Base-by-base conservation (phyloP, 495 filamentous ascomycete genomes). In the Penicillium coprophilum region DNA sequence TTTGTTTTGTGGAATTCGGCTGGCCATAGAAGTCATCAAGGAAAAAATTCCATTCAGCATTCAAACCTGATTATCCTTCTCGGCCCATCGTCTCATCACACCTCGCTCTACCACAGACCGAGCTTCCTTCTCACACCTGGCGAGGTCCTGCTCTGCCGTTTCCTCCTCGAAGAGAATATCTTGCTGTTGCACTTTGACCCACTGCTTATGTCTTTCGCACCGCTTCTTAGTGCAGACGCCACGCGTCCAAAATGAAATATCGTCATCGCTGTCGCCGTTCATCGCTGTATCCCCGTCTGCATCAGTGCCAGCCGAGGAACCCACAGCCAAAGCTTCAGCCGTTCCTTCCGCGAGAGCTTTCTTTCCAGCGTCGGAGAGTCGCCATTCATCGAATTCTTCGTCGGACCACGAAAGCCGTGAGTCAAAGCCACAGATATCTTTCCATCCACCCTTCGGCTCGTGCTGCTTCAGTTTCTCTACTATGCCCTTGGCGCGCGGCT, bases 401-500 rank as follows among this genome's bases (percentile, higher is more conserved):
- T 87, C 83, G 13, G 78, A 79, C 82, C 85, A 84, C 2, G 80
- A 69, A 3, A 88, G 70, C 24, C 85, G 72, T 15, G 76, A 65
- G 64, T 88, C 85, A 57, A 84, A 88, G 19, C 87, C 86, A 59
- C 87, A 89, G 47, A 86, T 79, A 54, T 83, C 80, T 62, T 87
- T 87, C 76, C 75, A 79, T 45, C 76, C 75, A n/a, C 75, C 74
- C 45, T 79, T 78, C 2, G 75, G 78, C 3, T 81, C 79, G 20
- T 67, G 70, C 49, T 77, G 68, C 64, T 80, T 80, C 41, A 81
- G 32, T 20, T 70, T 68, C 19, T 79, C 78, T 0, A 80, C 69
- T 5, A 81, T 59, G 21, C 55, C 60, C 57, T 79, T 81, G 34
- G 73, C 65, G 28, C 77, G 70, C 15, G 72, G 71, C 8, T 73